A percentile compares a stretch with the other conserved stretches of the same genome.
These are phyloP conservation scores for Physcomitrium patens DNA, from an alignment of 225 moss, liverwort and hornwort genomes.

Conservation along the genomic window DNA sequence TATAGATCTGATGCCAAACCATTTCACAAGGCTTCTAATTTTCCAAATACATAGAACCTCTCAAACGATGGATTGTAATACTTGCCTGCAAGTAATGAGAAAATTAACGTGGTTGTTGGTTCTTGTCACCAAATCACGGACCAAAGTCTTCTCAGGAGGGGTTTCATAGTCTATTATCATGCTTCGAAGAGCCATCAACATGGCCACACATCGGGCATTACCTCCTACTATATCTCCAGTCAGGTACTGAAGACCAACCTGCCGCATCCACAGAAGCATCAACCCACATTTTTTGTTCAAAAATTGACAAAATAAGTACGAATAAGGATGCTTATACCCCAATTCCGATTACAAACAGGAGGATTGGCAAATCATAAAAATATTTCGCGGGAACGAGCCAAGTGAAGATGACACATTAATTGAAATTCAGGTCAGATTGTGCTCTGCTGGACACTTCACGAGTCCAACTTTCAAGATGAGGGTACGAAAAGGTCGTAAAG, in stretches of 20 bases:
- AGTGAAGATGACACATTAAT: slow-evolving; percentile 15
- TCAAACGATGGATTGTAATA: slow-evolving; percentile 17
- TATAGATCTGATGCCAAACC: neutral
- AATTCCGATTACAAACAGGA: slow-evolving; percentile 16
- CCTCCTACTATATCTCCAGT: slow-evolving; percentile 91
- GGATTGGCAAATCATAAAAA: neutral
- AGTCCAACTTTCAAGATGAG: slow-evolving; percentile 1
- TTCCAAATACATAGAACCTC: neutral
- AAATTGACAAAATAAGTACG: slow-evolving; percentile 2
- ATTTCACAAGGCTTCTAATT: slow-evolving; percentile 1
- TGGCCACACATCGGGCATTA: slow-evolving; percentile 89
- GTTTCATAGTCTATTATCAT: slow-evolving; percentile 90
- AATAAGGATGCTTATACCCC: neutral
- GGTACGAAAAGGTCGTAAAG: slow-evolving; percentile 1
- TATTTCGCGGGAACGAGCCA: neutral
- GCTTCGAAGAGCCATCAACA: slow-evolving; percentile 85
- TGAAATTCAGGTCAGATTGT: neutral
- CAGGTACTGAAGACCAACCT: slow-evolving; percentile 88
- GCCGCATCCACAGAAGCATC: slow-evolving; percentile 11
- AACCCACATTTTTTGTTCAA: neutral
- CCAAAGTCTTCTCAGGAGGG: slow-evolving; percentile 79
- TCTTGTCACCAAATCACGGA: slow-evolving; percentile 79
- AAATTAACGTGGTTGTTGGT: slow-evolving; percentile 94
- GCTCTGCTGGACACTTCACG: neutral
- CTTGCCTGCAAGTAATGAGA: slow-evolving; percentile 77